Evolutionary conservation across 2,329 filamentous ascomycete genomes (phyloP).

Genomic region (Fusarium solani-melongenae): DNA sequence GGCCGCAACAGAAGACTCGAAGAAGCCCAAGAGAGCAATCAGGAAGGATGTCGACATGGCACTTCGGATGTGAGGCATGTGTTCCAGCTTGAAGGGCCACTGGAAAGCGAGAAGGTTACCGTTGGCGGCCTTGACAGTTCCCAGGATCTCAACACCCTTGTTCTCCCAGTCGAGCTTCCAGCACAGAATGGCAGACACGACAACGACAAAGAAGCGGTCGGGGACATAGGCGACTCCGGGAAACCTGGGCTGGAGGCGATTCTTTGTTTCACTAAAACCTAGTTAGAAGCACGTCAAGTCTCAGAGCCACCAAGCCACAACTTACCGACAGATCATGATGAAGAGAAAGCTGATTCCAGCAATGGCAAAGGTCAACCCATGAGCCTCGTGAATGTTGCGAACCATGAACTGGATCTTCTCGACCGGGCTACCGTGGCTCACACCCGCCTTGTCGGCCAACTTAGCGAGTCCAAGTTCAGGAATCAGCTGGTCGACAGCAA

Average conservation of each 20-base stretch:
- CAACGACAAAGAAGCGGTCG: constrained; percentile 90
- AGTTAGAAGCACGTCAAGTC: constrained; percentile 5
- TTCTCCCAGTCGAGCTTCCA: constrained; percentile 82
- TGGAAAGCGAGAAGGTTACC: constrained; percentile 82
- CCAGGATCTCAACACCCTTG: constrained; percentile 84
- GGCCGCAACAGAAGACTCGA: constrained; percentile 95
- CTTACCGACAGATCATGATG: constrained; percentile 90
- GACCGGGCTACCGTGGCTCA: constrained; percentile 85
- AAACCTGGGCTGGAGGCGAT: constrained; percentile 80
- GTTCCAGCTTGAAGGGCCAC: constrained; percentile 82
- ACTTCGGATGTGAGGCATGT: constrained; percentile 85
- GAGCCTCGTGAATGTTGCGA: constrained; percentile 71
- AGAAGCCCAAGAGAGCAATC: constrained; percentile 96
- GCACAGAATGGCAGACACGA: constrained; percentile 83
- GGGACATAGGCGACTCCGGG: constrained; percentile 88
- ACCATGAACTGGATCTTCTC: constrained; percentile 87
- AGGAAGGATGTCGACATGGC: constrained; percentile 92
- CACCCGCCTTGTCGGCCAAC: constrained; percentile 71
- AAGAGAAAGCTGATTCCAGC: constrained; percentile 83
- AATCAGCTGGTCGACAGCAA: constrained; percentile 93
- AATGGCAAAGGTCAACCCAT: constrained; percentile 80
- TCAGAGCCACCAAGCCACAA: not conserved
- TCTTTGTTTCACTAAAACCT: constrained; percentile 77
- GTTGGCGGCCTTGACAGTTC: constrained; percentile 78
- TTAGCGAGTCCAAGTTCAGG: constrained; percentile 84